Evolutionary conservation across 306 rosid genomes (phyloP), one percentile per base, ranked within the genome.

Genomic region (Citrullus colocynthis): DNA sequence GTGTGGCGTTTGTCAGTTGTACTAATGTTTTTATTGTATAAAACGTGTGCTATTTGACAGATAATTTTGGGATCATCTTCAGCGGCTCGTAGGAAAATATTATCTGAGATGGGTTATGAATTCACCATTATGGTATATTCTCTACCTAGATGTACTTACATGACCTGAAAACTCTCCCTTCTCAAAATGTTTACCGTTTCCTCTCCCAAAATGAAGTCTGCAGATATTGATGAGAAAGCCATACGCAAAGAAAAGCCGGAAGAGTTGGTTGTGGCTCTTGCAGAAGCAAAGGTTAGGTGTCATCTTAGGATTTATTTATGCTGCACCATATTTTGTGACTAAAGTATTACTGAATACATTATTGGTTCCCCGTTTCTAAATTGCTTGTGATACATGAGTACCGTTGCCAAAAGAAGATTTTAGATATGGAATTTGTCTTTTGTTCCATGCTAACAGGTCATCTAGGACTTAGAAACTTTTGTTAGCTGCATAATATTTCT

Each of bases 191-290:
- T 74, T 74, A 32, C 48, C 41, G 17, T 30, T 52, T 52, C 8
- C 16, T 52, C 55, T 72, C 58, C 6, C 28, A 74, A 51, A 49
- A 74, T 74, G 49, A 81, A 92, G 99, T 84, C 93, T 64, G 99
- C 99, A 37, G 99, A 96, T 82, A 96, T 92, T 80, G 99, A 96
- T 48, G 97, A 96, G 78, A 96, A 96, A 82, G 79, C 85, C 80
- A 96, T 92, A 80, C 88, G 99, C 60, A 92, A 81, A 83, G 97
- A 88, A 66, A 87, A 84, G 54, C 98, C 98, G 3, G 93, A 92
- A 79, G 97, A 92, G 41, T 81, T 96, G 80, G 99, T 96, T 74
- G 80, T 92, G 91, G 93, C 96, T 81, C 89, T 96, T 52, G 98
- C 97, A 2, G 90, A 92, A 82, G 98, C 97, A 39, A 96, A 96